Conservation (phyloP, 2,329 filamentous ascomycete genomes). For the Exophiala viscosa region DNA sequence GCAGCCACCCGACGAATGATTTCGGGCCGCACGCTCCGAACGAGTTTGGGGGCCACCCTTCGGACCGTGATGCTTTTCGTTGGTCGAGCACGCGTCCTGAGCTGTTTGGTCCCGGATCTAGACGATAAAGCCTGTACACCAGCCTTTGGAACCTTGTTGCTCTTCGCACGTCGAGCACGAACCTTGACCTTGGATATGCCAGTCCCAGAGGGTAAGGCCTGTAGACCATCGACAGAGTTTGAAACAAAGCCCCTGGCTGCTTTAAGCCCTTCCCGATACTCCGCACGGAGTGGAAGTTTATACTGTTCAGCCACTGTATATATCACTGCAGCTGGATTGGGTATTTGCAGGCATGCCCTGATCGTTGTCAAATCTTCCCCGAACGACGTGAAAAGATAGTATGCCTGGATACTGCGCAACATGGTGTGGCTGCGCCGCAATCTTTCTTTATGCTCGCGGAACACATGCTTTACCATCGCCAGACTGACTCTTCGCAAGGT, state of each 20-base stretch:
- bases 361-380: slow-evolving; percentile 6
- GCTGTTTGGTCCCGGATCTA: too few relatives aligned
- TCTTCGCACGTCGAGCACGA: background rate
- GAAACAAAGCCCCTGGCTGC: background rate
- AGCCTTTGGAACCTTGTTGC: background rate
- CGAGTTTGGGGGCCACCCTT: too few relatives aligned
- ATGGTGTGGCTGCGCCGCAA: too few relatives aligned
- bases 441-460: too few relatives aligned
- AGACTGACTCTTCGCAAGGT: background rate
- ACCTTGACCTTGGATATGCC: background rate
- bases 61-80: too few relatives aligned
- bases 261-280: slow-evolving; percentile 1
- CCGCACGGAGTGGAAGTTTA: slow-evolving; percentile 8
- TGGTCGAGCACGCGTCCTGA: too few relatives aligned
- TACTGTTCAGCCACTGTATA: slow-evolving; percentile 5
- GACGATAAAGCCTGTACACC: too few relatives aligned
- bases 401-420: slow-evolving; percentile 2
- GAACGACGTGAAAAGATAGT: slow-evolving; percentile 17
- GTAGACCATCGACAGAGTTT: too few relatives aligned
- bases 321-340: slow-evolving; percentile 5
- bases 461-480: too few relatives aligned
- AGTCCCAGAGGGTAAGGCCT: background rate
- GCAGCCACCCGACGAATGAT: too few relatives aligned
- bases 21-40: too few relatives aligned
- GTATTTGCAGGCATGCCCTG: background rate